Base-by-base conservation (phyloP, 495 filamentous ascomycete species). In the Trichoderma reesei region DNA sequence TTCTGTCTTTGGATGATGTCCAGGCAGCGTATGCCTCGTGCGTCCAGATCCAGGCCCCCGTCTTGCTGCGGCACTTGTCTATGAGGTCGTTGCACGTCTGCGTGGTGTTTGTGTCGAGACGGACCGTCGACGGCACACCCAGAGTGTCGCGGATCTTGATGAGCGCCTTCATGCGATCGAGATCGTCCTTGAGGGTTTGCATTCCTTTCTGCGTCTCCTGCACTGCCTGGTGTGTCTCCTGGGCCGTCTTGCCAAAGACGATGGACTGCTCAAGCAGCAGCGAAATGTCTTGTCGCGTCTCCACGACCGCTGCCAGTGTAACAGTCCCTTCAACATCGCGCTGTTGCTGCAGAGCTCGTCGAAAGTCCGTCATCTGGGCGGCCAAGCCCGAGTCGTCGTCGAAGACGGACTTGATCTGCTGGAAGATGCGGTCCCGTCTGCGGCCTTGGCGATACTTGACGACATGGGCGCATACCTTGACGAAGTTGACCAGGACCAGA, bases 61-160 rank as follows among this genome's bases (percentile, higher is more conserved):
- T 67, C 39, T 59, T 59, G 13, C 37, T 26, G 26, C 62, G 59
- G 31, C 63, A 63, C 20, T 42, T 65, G 41, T 72, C 68, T 20
- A 68, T 70, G 6, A 69, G 46, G n/a, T 73, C 71, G 41, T 70
- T 65, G 20, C 70, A 69, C 65, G 73, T 75, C 69, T 75, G 72
- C 1, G 72, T 72, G 9, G 72, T 75, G 68, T 67, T 67, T 65
- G 68, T 69, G 70, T 78, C 67, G 67, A 78, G 41, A 64, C 61
- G 33, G 61, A 69, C 65, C 13, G 33, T 61, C 31, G 62, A 65
- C 62, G 67, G 68, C 65, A 68, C 63, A 31, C 46, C 59, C 8
- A 67, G 66, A 5, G 67, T 67, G n/a, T 73, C 63, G 16, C 73
- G 73, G 39, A 76, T 65, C 10, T 66, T 68, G 36, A 72, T 62